Conservation (phyloP, 345 rosid species). For the Noccaea caerulescens region DNA sequence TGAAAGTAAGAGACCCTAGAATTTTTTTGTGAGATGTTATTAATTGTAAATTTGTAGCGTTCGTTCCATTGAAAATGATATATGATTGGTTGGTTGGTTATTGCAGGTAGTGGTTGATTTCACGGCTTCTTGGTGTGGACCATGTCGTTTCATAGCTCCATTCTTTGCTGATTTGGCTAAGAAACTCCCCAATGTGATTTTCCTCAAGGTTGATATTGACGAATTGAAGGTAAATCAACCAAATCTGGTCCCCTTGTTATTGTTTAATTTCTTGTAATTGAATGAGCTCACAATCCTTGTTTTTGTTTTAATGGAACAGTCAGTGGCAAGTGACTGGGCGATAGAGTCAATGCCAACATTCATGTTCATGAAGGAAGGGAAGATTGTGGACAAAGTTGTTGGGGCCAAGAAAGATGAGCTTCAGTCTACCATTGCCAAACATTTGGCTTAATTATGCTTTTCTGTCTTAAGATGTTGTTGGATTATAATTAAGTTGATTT, state of each 20-base stretch:
- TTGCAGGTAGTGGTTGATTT: constrained; percentile 76
- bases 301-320: constrained; percentile 44
- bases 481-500: not conserved
- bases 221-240: constrained; percentile 59
- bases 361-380: constrained; percentile 73
- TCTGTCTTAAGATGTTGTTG: constrained; percentile 25
- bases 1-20: not conserved
- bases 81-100: constrained; percentile 6
- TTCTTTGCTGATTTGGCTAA: constrained; percentile 72
- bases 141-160: constrained; percentile 76
- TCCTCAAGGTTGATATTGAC: constrained; percentile 80
- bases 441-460: constrained; percentile 40
- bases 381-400: constrained; percentile 69
- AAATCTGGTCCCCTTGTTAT: not conserved
- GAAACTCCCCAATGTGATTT: constrained; percentile 56
- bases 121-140: constrained; percentile 87
- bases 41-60: not conserved
- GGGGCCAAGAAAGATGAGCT: constrained; percentile 83
- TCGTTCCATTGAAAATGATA: not conserved
- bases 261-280: not conserved
- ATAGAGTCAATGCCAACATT: constrained; percentile 87
- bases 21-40: not conserved
- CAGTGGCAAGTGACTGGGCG: constrained; percentile 68
- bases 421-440: constrained; percentile 63
- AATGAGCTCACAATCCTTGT: not conserved